These are phyloP conservation scores for Nothophoma quercina DNA, from an alignment of 2,329 filamentous ascomycete genomes.

Conservation along the genomic window DNA sequence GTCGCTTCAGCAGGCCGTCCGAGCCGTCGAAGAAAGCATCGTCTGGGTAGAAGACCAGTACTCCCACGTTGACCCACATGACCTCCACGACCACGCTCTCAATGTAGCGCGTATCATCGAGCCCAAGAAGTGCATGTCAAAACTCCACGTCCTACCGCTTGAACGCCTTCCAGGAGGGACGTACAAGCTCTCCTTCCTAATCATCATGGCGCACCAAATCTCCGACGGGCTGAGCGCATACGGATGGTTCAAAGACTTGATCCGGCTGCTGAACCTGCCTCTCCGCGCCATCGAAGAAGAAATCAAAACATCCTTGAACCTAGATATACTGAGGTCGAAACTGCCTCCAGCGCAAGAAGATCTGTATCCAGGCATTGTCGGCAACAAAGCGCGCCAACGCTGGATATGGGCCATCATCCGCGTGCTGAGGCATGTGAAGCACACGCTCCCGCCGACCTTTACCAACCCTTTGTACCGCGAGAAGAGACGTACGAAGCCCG, in stretches of 20 bases:
- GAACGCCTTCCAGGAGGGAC: slow-evolving; percentile 31
- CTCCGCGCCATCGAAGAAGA: slow-evolving; percentile 10
- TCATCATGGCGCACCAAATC: slow-evolving; percentile 55
- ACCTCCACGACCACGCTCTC: slow-evolving; percentile 53
- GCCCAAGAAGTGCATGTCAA: slow-evolving; percentile 47
- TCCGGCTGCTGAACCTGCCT: slow-evolving; percentile 32
- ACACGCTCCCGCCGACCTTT: slow-evolving; percentile 51
- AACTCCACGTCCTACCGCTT: slow-evolving; percentile 51
- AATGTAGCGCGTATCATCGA: slow-evolving; percentile 53
- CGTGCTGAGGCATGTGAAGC: slow-evolving; percentile 54
- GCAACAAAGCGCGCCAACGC: slow-evolving; percentile 49
- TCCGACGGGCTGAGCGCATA: slow-evolving; percentile 55
- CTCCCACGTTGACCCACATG: slow-evolving; percentile 38
- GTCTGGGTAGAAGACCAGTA: slow-evolving; percentile 53
- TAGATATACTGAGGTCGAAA: slow-evolving; percentile 30
- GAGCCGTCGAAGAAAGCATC: slow-evolving; percentile 38
- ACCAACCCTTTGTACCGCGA: slow-evolving; percentile 51
- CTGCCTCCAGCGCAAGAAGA: slow-evolving; percentile 58
- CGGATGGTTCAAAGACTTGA: slow-evolving; percentile 54
- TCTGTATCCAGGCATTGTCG: slow-evolving; percentile 52
- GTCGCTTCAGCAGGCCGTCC: slow-evolving; percentile 40
- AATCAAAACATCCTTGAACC: slow-evolving; percentile 3
- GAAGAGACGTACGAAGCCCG: slow-evolving; percentile 20
- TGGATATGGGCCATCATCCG: slow-evolving; percentile 59
- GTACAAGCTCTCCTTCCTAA: slow-evolving; percentile 44